A percentile compares a stretch with the other conserved stretches of the same genome.
These are phyloP conservation scores for Mycena kentingensis DNA, from an alignment of 768 basidiomycete genomes.

Conservation along the genomic window DNA sequence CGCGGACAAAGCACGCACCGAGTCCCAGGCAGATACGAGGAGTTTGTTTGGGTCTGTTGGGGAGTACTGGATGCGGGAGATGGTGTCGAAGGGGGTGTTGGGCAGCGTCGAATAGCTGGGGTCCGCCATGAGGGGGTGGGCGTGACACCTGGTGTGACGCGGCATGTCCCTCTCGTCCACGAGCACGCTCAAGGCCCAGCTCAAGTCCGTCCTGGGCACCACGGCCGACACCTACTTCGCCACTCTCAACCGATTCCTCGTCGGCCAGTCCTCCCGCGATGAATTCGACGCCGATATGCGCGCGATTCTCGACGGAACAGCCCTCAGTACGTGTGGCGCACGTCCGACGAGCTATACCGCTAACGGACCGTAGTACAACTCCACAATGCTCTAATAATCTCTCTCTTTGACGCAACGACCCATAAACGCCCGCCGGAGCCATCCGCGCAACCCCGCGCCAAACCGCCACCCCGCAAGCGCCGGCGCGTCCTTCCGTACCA, in stretches of 20 bases:
- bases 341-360: background rate
- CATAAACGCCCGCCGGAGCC: constrained; percentile 69
- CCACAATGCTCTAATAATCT: constrained; percentile 83
- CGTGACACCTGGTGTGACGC: background rate
- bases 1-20: constrained; percentile 38
- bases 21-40: constrained; percentile 90
- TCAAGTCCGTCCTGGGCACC: constrained; percentile 59
- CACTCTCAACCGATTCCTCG: constrained; percentile 65
- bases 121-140: constrained; percentile 7
- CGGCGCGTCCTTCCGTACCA: constrained; percentile 76
- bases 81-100: constrained; percentile 82
- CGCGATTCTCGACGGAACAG: constrained; percentile 59
- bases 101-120: constrained; percentile 39
- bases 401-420: constrained; percentile 77
- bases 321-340: constrained; percentile 37
- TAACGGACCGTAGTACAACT: constrained; percentile 56
- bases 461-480: constrained; percentile 65
- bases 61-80: constrained; percentile 80
- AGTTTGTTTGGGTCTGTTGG: constrained; percentile 77
- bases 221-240: constrained; percentile 65
- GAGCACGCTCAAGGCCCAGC: constrained; percentile 68
- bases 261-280: constrained; percentile 64
- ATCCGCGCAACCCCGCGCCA: constrained; percentile 62
- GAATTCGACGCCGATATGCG: constrained; percentile 78
- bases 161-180: constrained; percentile 78